Base-by-base conservation (phyloP, 2,329 filamentous ascomycete genomes). In the Xylaria sp. region DNA sequence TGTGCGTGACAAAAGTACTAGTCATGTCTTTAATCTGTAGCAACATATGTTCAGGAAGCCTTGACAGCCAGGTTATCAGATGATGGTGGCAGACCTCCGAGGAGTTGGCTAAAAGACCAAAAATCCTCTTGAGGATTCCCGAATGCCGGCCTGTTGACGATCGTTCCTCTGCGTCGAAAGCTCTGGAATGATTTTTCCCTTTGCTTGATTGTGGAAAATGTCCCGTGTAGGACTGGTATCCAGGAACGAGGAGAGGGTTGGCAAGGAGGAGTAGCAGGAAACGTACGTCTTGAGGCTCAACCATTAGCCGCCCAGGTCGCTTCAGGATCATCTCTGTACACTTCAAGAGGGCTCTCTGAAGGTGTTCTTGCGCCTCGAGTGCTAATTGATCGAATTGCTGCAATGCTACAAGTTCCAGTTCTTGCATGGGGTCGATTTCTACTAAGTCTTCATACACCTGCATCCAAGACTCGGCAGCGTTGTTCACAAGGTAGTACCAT, bases 41-140 rank as follows among this genome's bases (percentile, higher is more conserved):
- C 74, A 97, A 93, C 23, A 91, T 88, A 15, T 82, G 78, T 63
- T 90, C 86, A 0, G 92, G 87, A 72, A 92, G 89, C 56, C 89
- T 87, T 13, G 92, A 89, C 74, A 97, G 90, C 93, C 93, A 97
- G 6, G 87, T 86, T 10, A 94, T 88, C 31, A 97, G 80, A 73
- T 92, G 88, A 63, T 91, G 90, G 74, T 97, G 94, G 73, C 92
- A 94, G 66, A 91, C 87, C 66, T 88, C 87, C 0, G 93, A 86
- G 13, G 92, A 84, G 77, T 97, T 93, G 1, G 93, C 91, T 28
- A 97, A 77, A 10, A 97, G 82, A 0, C 94, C 94, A 31, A 97
- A 79, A 46, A 97, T 90, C 44, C 94, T 88, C 79, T 97, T 97
- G 74, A 97, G 88, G 62, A 97, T 91, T 4, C 91, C 92, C 2